Evolutionary conservation across 306 rosid species (phyloP).

Genomic region (Heteromeles arbutifolia): DNA sequence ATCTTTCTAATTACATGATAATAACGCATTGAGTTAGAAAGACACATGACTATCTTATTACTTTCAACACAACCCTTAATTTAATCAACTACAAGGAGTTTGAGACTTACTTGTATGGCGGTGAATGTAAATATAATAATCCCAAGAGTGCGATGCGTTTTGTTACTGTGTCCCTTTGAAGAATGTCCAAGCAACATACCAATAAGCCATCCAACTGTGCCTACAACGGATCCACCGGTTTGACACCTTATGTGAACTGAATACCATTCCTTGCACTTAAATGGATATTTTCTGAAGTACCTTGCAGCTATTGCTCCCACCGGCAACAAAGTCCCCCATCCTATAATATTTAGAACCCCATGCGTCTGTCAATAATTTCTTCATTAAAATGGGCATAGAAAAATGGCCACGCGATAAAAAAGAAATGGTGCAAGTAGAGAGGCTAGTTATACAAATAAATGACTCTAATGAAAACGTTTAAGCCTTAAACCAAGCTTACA

Average conservation of each 20-base stretch:
- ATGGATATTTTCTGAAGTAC: slow-evolving; percentile 44
- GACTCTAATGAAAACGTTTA: neutral
- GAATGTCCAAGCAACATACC: slow-evolving; percentile 21
- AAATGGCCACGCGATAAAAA: too few species aligned
- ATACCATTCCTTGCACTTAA: slow-evolving; percentile 33
- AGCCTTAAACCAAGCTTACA: slow-evolving; percentile 21
- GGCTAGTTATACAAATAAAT: neutral
- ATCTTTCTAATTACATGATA: too few species aligned
- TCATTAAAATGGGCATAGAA: neutral
- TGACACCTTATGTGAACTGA: slow-evolving; percentile 35
- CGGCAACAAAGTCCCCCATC: slow-evolving; percentile 73
- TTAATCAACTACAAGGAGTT: neutral
- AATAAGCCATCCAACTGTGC: slow-evolving; percentile 44
- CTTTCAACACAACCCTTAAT: neutral
- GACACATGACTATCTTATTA: too few species aligned
- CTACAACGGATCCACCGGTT: slow-evolving; percentile 36
- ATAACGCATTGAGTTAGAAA: too few species aligned
- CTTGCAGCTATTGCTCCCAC: slow-evolving; percentile 58
- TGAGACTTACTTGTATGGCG: slow-evolving; percentile 38
- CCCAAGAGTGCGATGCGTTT: slow-evolving; percentile 28
- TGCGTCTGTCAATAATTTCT: slow-evolving; percentile 40
- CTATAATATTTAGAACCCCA: slow-evolving; percentile 65
- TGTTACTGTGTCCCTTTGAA: slow-evolving; percentile 14
- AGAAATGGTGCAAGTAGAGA: neutral
- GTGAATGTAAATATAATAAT: slow-evolving; percentile 32